Base-by-base conservation (phyloP, 106 monocot species). In the Dendrobium officinale region DNA sequence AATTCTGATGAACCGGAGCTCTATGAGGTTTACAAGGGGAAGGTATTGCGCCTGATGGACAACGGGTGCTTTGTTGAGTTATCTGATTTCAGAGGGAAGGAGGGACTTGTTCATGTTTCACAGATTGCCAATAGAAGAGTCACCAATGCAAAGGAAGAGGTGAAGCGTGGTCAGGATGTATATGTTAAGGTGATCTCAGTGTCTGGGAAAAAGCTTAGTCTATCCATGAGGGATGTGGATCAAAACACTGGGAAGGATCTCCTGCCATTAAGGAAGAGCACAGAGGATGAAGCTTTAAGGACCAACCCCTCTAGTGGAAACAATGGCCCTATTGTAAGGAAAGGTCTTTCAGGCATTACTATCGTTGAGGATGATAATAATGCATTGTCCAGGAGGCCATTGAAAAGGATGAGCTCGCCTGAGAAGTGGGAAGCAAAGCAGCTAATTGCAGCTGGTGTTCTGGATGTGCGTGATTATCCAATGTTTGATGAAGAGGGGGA, bases 401-500 rank as follows among this genome's bases (percentile, higher is more conserved):
- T 93, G 80, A 96, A 96, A 88, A 87, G 93, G 75, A 93, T 96
- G 93, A 96, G 96, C 81, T 96, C 96, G 0, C 96, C 96, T 0
- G 96, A 96, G 86, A 96, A 79, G 76, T 96, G 96, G 96, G 96
- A 96, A 82, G 96, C 93, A 0, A 96, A 96, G 75, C 96, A 96
- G 79, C 82, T 96, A 67, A 89, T 92, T 66, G 96, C 96, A 44
- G 74, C 96, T 2, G 96, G 96, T 4, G 96, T 96, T 43, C 73
- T 93, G 73, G 92, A 90, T 86, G 76, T 85, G 6, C 73, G 82
- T 17, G 96, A 96, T 2, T 83, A 84, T 56, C 93, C 96, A 17
- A 86, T 83, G 88, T 96, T 92, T 84, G 96, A 93, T 82, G 96
- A 96, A 24, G 96, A 96, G 77, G 92, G 88, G 18, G 93, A 93